A percentile compares a stretch with the other conserved stretches of the same genome.
These are phyloP conservation scores for Trichosporon sp. DNA, from an alignment of 1,284 basidiomycete genomes.

Conservation along the genomic window DNA sequence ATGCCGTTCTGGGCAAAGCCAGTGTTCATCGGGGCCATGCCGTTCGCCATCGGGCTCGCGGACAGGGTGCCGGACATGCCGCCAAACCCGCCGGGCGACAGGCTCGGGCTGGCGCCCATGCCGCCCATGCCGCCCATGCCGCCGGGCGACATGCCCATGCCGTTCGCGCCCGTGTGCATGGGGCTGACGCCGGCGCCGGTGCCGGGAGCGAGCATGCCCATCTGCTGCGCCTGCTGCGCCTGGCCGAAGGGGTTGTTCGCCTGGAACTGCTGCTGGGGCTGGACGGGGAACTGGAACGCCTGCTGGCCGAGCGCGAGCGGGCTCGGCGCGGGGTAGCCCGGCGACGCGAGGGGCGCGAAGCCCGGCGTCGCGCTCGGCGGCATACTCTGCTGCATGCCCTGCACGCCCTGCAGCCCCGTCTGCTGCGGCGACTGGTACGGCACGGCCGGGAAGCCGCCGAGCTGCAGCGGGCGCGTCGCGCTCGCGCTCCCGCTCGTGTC, in stretches of 20 bases:
- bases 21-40: neutral
- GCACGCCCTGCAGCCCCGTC: too few relatives aligned
- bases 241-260: constrained; percentile 9
- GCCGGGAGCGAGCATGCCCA: neutral
- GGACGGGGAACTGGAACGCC: constrained; percentile 9
- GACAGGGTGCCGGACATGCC: neutral
- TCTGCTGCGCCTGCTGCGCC: neutral
- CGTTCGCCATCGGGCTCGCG: neutral
- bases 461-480: constrained; percentile 37
- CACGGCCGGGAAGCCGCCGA: constrained; percentile 11
- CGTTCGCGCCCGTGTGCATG: constrained; percentile 8
- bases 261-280: neutral
- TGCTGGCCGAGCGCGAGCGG: constrained; percentile 20
- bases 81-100: neutral
- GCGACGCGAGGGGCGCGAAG: constrained; percentile 8
- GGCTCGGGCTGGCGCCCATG: neutral
- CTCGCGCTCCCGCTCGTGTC: constrained; percentile 26
- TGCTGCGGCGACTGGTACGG: constrained; percentile 6
- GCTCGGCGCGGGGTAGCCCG: neutral
- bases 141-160: constrained; percentile 6
- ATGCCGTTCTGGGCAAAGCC: constrained; percentile 4
- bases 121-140: constrained; percentile 6
- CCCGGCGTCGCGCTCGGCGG: neutral
- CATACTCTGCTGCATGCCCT: too few relatives aligned
- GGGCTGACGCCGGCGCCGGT: neutral